Conservation (phyloP, 768 basidiomycete species). For the Termitomyces sp. region DNA sequence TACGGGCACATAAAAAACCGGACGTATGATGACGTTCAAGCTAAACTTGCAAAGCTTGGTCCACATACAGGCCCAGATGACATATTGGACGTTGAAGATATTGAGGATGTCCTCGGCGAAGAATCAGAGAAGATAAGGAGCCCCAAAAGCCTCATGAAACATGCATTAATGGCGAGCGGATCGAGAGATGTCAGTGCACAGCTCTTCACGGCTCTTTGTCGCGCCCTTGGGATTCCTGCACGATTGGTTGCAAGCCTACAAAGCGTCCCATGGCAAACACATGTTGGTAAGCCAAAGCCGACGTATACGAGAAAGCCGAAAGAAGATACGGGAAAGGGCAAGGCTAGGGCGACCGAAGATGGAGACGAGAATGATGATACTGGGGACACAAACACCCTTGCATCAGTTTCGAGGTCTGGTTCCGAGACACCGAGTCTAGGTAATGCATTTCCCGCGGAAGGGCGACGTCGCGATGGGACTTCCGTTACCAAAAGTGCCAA, state of each 20-base stretch:
- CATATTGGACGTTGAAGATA: slow-evolving; percentile 32
- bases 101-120: slow-evolving; percentile 43
- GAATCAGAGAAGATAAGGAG: slow-evolving; percentile 69
- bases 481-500: slow-evolving; percentile 34
- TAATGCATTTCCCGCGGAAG: slow-evolving; percentile 28
- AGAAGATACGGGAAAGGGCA: slow-evolving; percentile 28
- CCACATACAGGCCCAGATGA: slow-evolving; percentile 23
- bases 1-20: slow-evolving; percentile 68
- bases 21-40: slow-evolving; percentile 72
- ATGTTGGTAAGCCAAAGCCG: slow-evolving; percentile 51
- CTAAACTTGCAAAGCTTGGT: slow-evolving; percentile 28
- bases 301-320: slow-evolving; percentile 32
- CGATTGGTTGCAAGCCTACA: slow-evolving; percentile 88
- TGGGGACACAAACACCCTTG: slow-evolving; percentile 25
- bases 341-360: slow-evolving; percentile 24
- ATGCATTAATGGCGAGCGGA: slow-evolving; percentile 74
- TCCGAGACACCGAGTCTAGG: slow-evolving; percentile 28
- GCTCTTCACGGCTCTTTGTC: slow-evolving; percentile 85
- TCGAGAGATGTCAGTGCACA: slow-evolving; percentile 85
- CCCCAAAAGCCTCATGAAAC: slow-evolving; percentile 89
- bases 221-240: slow-evolving; percentile 82
- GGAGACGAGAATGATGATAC: slow-evolving; percentile 29
- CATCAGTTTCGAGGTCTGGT: slow-evolving; percentile 17
- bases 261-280: slow-evolving; percentile 84
- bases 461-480: slow-evolving; percentile 35